These are phyloP conservation scores for Naegleria fowleri DNA, from an alignment of 208 protist genomes.

Conservation along the genomic window DNA sequence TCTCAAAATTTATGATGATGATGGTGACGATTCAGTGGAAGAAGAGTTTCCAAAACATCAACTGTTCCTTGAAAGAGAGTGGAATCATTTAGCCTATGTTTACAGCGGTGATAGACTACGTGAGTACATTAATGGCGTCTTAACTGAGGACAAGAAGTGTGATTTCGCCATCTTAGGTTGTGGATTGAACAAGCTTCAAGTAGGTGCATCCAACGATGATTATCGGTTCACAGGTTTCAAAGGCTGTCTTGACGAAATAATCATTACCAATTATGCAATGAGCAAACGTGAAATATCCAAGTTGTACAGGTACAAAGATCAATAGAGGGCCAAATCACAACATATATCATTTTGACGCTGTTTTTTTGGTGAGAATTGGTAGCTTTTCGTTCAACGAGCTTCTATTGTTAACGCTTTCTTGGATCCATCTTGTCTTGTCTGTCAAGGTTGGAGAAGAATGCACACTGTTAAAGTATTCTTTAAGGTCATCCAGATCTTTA, in stretches of 20 bases:
- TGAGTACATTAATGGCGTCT: slow-evolving; percentile 1
- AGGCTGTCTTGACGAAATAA: background rate
- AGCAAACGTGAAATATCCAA: background rate
- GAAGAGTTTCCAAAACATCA: background rate
- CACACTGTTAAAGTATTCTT: background rate
- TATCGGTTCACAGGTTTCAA: background rate
- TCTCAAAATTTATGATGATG: background rate
- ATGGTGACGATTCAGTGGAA: background rate
- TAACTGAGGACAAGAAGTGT: background rate
- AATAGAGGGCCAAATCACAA: background rate
- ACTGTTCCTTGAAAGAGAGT: background rate
- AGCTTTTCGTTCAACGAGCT: too few relatives aligned
- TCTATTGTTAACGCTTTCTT: background rate
- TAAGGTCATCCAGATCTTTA: background rate
- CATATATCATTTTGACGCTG: too few relatives aligned
- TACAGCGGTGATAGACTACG: background rate
- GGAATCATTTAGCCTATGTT: background rate
- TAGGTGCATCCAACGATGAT: background rate
- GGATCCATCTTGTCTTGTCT: background rate
- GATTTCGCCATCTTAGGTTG: background rate
- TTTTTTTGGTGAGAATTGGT: too few relatives aligned
- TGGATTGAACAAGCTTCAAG: background rate
- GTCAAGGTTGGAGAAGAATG: background rate
- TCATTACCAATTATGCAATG: background rate
- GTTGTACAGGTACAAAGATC: background rate